phyloP scores from a whole-genome alignment of 352 stramenopile genomes.

The Globisporangium iwayamae region DNA sequence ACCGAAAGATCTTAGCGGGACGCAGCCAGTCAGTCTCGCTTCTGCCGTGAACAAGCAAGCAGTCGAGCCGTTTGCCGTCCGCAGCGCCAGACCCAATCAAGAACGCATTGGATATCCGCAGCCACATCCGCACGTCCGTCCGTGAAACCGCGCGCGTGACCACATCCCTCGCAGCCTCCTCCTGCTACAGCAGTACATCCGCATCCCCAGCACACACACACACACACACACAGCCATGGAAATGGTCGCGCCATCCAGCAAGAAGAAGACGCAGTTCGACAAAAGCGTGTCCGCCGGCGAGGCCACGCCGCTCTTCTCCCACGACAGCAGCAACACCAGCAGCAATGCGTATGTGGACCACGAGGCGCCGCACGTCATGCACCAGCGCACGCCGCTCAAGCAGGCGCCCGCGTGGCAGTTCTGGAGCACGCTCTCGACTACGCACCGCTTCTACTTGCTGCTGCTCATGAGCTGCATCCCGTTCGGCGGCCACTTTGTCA shows the following conservation, averaged over 20 bases:
- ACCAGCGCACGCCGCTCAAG: slow-evolving; percentile 27
- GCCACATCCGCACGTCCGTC: neutral
- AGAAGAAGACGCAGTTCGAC: neutral
- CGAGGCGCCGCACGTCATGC: neutral
- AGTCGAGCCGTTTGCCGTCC: neutral
- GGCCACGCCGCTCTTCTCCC: slow-evolving; percentile 9
- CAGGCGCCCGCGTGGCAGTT: slow-evolving; percentile 58
- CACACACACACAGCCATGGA: neutral
- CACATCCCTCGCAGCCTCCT: neutral
- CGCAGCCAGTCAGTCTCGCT: neutral
- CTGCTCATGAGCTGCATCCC: slow-evolving; percentile 84
- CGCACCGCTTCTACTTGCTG: slow-evolving; percentile 78
- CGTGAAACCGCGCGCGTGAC: neutral
- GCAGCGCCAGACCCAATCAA: neutral
- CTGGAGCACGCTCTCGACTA: slow-evolving; percentile 57
- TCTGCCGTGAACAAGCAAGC: too few species aligned
- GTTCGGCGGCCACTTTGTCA: slow-evolving; percentile 86
- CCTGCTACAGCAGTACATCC: neutral
- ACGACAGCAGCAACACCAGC: neutral
- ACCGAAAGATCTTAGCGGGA: neutral
- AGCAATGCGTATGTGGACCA: neutral
- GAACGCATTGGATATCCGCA: neutral
- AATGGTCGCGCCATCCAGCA: slow-evolving; percentile 10
- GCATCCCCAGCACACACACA: neutral
- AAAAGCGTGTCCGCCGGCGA: neutral